Conservation (phyloP, 768 basidiomycete genomes). For the Clitopilus hobsonii region DNA sequence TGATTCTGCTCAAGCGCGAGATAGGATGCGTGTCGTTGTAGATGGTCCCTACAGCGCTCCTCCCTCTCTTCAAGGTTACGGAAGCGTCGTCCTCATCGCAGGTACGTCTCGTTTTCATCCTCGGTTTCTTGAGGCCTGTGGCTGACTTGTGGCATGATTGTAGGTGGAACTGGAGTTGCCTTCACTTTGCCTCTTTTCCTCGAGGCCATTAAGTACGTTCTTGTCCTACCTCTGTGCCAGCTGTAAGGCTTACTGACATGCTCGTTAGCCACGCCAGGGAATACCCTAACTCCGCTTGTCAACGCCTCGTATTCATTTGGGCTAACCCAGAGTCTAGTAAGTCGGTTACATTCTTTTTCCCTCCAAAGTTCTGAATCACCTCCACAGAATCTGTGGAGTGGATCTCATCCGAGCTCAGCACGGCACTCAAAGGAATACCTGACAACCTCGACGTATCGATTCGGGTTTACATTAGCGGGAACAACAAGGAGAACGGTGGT, state of each 20-base stretch:
- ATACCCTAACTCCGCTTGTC: constrained; percentile 8
- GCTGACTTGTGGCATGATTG: neutral
- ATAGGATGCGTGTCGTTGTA: constrained; percentile 39
- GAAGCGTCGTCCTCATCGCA: constrained; percentile 44
- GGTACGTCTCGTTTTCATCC: constrained; percentile 22
- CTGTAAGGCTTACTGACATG: neutral
- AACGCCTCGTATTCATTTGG: constrained; percentile 36
- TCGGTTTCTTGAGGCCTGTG: neutral
- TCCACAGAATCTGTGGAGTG: constrained; percentile 21
- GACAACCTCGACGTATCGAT: constrained; percentile 9
- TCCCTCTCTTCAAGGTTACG: constrained; percentile 34
- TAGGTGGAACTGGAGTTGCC: constrained; percentile 46
- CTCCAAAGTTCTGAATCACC: no score
- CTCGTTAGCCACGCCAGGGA: neutral
- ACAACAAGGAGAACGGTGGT: neutral
- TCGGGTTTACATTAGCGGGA: constrained; percentile 14
- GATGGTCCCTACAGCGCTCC: constrained; percentile 57
- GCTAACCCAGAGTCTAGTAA: constrained; percentile 32
- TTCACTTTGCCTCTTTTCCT: constrained; percentile 41
- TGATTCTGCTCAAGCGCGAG: constrained; percentile 19
- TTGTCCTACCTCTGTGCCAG: neutral
- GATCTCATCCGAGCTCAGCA: constrained; percentile 22
- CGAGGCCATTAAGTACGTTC: constrained; percentile 33
- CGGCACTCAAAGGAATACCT: constrained; percentile 5
- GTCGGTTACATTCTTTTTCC: no score